phyloP scores from a whole-genome alignment of 2,329 filamentous ascomycete species.

The Trichophyton rubrum region DNA sequence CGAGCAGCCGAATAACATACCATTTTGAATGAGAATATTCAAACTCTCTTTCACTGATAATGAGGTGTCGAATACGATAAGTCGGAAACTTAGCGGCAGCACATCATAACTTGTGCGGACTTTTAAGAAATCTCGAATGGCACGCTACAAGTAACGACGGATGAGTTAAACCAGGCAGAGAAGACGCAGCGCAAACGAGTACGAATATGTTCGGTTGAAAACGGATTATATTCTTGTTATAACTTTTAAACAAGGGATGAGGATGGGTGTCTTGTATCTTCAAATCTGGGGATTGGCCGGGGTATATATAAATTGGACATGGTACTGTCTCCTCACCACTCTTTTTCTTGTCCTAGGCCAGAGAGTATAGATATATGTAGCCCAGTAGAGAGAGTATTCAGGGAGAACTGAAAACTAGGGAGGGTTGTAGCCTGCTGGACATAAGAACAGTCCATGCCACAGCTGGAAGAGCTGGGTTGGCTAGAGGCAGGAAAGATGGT shows the following conservation, averaged over 20 bases:
- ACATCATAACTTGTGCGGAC: conserved; percentile 97
- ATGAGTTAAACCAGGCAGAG: conserved; percentile 9
- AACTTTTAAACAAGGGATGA: conserved; percentile 3
- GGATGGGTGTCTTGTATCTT: background rate
- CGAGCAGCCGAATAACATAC: conserved; percentile 35
- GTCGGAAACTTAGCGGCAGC: conserved; percentile 83
- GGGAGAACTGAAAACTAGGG: background rate
- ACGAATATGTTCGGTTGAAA: conserved; percentile 7
- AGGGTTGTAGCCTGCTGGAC: background rate
- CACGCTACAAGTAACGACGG: conserved; percentile 45
- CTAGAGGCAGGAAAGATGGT: background rate
- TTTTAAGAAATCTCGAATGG: conserved; percentile 90
- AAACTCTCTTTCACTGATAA: conserved; percentile 94
- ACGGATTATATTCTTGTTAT: conserved; percentile 5
- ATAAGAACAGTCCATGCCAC: background rate
- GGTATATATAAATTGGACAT: conserved; percentile 1
- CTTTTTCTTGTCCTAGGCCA: background rate
- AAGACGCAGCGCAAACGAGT: conserved; percentile 12
- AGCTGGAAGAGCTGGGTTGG: background rate
- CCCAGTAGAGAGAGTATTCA: background rate
- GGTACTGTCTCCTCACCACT: conserved; percentile 1
- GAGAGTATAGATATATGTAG: background rate
- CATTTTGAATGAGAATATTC: conserved; percentile 90
- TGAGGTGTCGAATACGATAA: conserved; percentile 90
- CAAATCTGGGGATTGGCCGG: background rate